Evolutionary conservation across 345 rosid genomes (phyloP), one percentile per base, ranked within the genome.

Genomic region (Hirschfeldia incana): DNA sequence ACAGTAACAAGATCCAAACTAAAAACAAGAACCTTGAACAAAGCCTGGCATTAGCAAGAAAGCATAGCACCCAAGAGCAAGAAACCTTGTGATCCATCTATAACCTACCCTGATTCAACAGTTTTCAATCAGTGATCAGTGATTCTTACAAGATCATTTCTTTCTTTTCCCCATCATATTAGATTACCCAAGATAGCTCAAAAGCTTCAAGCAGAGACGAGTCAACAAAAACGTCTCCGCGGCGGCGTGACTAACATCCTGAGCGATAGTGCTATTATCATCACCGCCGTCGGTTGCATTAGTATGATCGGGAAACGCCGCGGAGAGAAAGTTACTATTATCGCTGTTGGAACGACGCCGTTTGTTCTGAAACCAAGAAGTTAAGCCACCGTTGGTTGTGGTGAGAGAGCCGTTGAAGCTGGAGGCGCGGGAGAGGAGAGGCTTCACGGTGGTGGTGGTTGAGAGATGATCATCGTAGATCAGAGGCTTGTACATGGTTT

Each of bases 11-110:
- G 15, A 8, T 26, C 61, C 33, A 6, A n/a, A 46, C 5, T 3
- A 36, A 6, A 6, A 36, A 46, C 55, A 46, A 2, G 21, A 70
- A 95, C 98, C 96, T 91, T 91, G 97, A 83, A 95, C 83, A 79
- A 95, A 95, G 83, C 98, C 99, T 28, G 99, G 98, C 88, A 93
- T 80, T 26, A 93, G 97, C 65, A 93, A 68, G 58, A 91, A 70
- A n/a, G 96, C 84, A 81, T 93, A 95, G 83, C 91, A 93, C 11
- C 96, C 97, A 83, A 95, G 99, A 51, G 99, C 98, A 67, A 91
- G 78, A 78, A 93, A 95, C 81, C 94, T 87, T 82, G 87, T 27
- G 78, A 95, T 87, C 97, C 97, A 93, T 88, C 89, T 87, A 87
- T 90, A 95, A 67, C 97, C 99, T 90, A 95, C 93, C 96, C 97